Percentiles rank a stretch among this genome's conserved stretches.
phyloP scores from a whole-genome alignment of 2,329 filamentous ascomycete species.

The Talaromyces funiculosus region DNA sequence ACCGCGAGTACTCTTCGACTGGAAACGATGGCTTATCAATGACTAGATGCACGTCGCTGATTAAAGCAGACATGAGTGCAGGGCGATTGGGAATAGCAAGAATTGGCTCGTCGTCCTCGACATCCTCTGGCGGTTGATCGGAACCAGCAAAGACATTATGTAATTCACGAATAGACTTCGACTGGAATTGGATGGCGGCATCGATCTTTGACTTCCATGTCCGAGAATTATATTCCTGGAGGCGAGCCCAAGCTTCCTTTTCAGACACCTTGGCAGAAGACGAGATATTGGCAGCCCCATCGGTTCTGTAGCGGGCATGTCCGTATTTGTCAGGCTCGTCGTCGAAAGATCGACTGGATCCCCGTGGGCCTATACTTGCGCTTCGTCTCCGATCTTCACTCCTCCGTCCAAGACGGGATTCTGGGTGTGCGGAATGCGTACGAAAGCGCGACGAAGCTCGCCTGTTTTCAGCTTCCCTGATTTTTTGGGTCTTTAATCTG shows the following conservation, averaged over 20 bases:
- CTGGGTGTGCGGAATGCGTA: constrained; percentile 47
- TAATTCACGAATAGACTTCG: constrained; percentile 69
- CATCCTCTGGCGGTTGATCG: constrained; percentile 73
- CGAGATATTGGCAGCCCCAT: constrained; percentile 66
- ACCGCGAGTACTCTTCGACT: constrained; percentile 71
- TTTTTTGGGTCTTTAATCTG: constrained; percentile 75
- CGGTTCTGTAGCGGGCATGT: constrained; percentile 65
- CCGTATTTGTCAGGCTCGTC: constrained; percentile 27
- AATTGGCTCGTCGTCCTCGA: constrained; percentile 77
- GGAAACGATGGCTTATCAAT: constrained; percentile 94
- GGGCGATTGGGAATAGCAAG: constrained; percentile 80
- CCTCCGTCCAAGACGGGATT: constrained; percentile 36
- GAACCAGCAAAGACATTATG: constrained; percentile 75
- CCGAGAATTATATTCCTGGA: constrained; percentile 76
- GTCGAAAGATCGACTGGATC: constrained; percentile 20
- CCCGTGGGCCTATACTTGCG: constrained; percentile 49
- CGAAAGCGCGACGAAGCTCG: constrained; percentile 49
- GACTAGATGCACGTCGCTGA: constrained; percentile 77
- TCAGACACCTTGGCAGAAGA: constrained; percentile 66
- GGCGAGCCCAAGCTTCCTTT: constrained; percentile 66
- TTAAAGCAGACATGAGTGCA: constrained; percentile 69
- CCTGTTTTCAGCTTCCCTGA: constrained; percentile 61
- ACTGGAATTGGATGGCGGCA: constrained; percentile 62
- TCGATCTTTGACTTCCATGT: constrained; percentile 93
- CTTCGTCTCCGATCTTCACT: constrained; percentile 44